phyloP scores from a whole-genome alignment of 2,329 filamentous ascomycete genomes.

The Ploettnerulaceae sp. region DNA sequence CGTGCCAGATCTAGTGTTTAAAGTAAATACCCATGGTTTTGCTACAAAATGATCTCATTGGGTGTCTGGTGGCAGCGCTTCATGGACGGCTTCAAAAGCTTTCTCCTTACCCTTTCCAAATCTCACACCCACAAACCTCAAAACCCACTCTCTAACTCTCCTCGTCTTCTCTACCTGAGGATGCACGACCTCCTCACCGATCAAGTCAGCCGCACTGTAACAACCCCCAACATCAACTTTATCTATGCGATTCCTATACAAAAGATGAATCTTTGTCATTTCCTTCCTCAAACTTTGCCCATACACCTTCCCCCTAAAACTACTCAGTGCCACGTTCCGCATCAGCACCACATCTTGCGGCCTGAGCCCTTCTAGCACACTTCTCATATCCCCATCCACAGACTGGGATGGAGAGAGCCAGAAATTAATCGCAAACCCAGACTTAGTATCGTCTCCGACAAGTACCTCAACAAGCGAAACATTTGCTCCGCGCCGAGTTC shows the following conservation, averaged over 20 bases:
- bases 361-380: constrained; percentile 45
- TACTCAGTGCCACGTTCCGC: constrained; percentile 71
- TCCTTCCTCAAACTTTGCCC: constrained; percentile 74
- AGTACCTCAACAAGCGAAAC: constrained; percentile 70
- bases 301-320: constrained; percentile 73
- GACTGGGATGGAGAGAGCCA: constrained; percentile 55
- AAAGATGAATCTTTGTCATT: constrained; percentile 63
- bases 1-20: no score
- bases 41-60: constrained; percentile 13
- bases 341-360: constrained; percentile 74
- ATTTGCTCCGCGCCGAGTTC: constrained; percentile 57
- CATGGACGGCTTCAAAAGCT: constrained; percentile 4
- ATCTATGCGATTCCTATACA: constrained; percentile 53
- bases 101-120: constrained; percentile 1
- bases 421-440: constrained; percentile 77
- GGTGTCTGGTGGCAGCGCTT: constrained; percentile 21
- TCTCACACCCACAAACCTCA: constrained; percentile 56
- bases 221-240: constrained; percentile 49
- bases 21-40: no score
- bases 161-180: constrained; percentile 59
- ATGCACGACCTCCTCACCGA: constrained; percentile 27
- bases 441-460: constrained; percentile 78
- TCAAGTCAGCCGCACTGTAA: constrained; percentile 50
- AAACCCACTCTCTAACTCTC: constrained; percentile 70
- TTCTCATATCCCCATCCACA: constrained; percentile 27